Base-by-base conservation (phyloP, 768 basidiomycete genomes). In the Boletales sp. region DNA sequence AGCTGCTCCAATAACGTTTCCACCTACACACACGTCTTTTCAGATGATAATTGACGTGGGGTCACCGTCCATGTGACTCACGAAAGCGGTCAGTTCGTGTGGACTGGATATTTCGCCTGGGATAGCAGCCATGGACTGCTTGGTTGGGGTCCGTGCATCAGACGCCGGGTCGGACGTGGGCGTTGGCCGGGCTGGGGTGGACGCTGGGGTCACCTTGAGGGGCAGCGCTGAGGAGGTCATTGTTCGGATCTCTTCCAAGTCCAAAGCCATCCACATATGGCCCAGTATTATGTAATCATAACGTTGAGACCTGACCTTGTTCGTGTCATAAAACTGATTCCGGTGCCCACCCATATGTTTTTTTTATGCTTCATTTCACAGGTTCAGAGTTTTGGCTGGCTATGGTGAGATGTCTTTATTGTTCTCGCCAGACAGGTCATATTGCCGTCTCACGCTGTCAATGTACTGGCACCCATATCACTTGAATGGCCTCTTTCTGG, bases 81-180 rank as follows among this genome's bases (percentile, higher is more conserved):
- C 94, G 70, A 94, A 96, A 18, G 91, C 91, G 30, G 94, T 95
- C 56, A 96, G 70, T 66, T 96, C 94, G 65, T 94, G 93, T 1
- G 94, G 94, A 61, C 90, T 92, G 2, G 93, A 91, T 33, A 91
- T 91, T 58, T 93, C 89, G 50, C 74, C 74, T 1, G 76, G 68
- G 55, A 60, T 68, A 33, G 69, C 51, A 50, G 63, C 62, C 19
- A 69, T 50, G 0, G 59, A 50, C 46, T 74, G 74, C 55, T 77
- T 80, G 48, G 78, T 74, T 21, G 80, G 79, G n/a, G 79, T 82
- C 59, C 51, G 58, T 30, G 56, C 39, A 41, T 48, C 56, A 19
- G 64, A 53, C 48, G 62, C 52, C 44, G 35, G 51, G 2, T 64
- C 67, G 8, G 66, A 53, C 14, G 49, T 36, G 19, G 59, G 40